Base-by-base conservation (phyloP, 345 rosid genomes). In the Raphanus raphanistrum region DNA sequence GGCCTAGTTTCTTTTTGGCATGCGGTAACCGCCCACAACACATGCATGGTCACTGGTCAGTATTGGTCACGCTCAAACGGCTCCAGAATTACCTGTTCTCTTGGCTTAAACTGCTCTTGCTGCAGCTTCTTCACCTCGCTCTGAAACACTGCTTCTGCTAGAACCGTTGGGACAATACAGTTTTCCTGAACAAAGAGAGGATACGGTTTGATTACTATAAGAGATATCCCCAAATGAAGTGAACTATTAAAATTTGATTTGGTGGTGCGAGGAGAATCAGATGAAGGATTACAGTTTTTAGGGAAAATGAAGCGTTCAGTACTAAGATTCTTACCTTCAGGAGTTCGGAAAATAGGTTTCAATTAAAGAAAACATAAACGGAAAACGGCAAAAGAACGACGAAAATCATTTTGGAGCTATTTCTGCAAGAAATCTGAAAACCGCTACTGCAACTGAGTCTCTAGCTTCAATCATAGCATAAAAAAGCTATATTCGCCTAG, bases 31-130 rank as follows among this genome's bases (percentile, higher is more conserved):
- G 2, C 99, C 99, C 0, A 91, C 90, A 1, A 95, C 99, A 74
- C 98, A 92, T 2, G 98, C 98, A 73, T 95, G 99, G 79, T 92
- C 99, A 50, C 98, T n/a, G n/a, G n/a, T n/a, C n/a, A n/a, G n/a
- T n/a, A n/a, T n/a, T 95, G 99, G 79, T 92, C 99, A 50, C 98
- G 87, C 85, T 95, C 99, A 59, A 89, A 95, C 0, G 98, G 98
- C 87, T 92, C 99, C 0, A 91, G 90, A 16, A 97, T 95, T 3
- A 95, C 98, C 76, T 95, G 98, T 60, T 95, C 98, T 0, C 79
- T 76, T 9, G 99, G 99, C 76, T 80, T 95, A 88, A 95, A 91
- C 75, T 95, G 96, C 52, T 92, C 98, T 63, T 80, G 90, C 67
- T 84, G 87, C 81, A 95, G 81, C 87, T 90, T 90, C 87, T 88